Base-by-base conservation (phyloP, 2,329 filamentous ascomycete species). In the Cladophialophora exuberans region DNA sequence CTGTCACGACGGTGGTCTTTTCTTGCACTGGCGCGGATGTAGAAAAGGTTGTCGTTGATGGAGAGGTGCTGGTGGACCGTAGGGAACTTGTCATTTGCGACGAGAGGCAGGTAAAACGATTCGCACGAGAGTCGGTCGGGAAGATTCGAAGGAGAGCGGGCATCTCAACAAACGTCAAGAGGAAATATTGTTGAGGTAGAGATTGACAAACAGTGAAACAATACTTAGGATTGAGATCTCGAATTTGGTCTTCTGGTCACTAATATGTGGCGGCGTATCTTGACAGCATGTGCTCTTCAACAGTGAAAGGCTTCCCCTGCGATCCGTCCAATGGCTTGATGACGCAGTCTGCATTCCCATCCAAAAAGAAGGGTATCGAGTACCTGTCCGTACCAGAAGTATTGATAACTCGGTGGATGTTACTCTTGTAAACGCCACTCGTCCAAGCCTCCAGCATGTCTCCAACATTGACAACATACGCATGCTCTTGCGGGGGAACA, bases 281-380 rank as follows among this genome's bases (percentile, higher is more conserved):
- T 22, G 52, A 57, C 33, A 62, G 41, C 60, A 60, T 62, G 30
- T 60, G 57, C 51, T 57, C 54, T 39, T 57, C 57, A n/a, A 62
- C 60, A 3, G 60, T 60, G 15, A 60, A 57, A 2, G 20, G 10
- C 39, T 57, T 49, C 15, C 58, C 55, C 18, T 42, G 13, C 2
- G 53, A 60, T 3, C 47, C 54, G 33, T 60, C 59, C 30, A 63
- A 48, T n/a, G 56, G 52, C 15, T 44, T 49, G 38, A 70, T 60
- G 10, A 66, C 57, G 61, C 62, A 69, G 35, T 81, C 77, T 4
- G 78, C 69, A 66, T 82, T 81, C 3, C 80, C 80, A 51, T 79
- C 77, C 52, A 82, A 77, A 66, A 83, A 83, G 47, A 83, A 77
- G 0, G 80, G 79, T n/a, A 83, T 71, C 5, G 77, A 81, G 63